Conservation (phyloP, 2,329 filamentous ascomycete species). For the Fusarium chuoi region DNA sequence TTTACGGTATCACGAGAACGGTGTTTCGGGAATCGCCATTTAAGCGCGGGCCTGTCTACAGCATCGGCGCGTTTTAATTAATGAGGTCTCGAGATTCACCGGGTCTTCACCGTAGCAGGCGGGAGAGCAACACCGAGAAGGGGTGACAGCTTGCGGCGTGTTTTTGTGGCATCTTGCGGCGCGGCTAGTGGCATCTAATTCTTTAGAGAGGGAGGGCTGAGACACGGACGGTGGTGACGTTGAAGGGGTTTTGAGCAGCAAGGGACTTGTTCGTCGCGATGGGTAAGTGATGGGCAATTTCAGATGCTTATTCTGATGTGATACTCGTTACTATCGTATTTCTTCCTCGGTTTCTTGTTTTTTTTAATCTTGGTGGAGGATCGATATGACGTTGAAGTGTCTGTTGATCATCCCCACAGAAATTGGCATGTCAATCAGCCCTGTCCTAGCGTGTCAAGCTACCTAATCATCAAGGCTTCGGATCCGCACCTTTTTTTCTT, state of each 20-base stretch:
- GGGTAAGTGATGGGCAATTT: neutral
- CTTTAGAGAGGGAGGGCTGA: neutral
- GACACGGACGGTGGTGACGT: neutral
- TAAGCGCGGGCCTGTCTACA: neutral
- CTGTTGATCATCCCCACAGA: neutral
- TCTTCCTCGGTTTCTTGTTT: neutral
- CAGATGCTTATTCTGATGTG: neutral
- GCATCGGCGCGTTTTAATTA: conserved; percentile 2
- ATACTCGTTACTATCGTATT: neutral
- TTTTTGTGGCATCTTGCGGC: conserved; percentile 17
- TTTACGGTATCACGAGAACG: conserved; percentile 19
- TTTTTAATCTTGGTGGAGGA: conserved; percentile 4
- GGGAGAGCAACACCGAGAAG: conserved; percentile 14
- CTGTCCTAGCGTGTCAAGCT: conserved; percentile 6
- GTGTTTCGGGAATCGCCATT: conserved; percentile 22
- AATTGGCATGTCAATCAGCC: neutral
- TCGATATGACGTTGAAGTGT: neutral
- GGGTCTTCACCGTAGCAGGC: neutral
- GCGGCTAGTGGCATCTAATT: neutral
- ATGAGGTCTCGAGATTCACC: neutral
- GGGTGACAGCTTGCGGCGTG: neutral
- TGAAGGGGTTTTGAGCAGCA: neutral
- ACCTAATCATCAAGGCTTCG: neutral
- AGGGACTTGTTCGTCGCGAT: neutral
- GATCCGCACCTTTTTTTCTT: neutral